phyloP scores from a whole-genome alignment of 2,329 filamentous ascomycete species.

The Sporothrix schenckii region DNA sequence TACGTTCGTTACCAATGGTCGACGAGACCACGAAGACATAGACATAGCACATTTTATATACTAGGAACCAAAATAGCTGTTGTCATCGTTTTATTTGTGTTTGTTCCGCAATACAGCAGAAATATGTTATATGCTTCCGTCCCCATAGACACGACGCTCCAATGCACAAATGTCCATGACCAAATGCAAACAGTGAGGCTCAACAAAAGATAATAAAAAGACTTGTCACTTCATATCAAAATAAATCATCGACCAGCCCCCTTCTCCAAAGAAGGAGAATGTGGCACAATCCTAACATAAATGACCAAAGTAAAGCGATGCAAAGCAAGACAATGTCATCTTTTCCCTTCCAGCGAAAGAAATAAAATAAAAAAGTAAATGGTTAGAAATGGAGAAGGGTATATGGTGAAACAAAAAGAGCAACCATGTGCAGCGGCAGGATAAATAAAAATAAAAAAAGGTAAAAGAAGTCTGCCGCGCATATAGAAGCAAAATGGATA shows the following conservation, averaged over 20 bases:
- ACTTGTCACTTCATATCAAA: conserved; percentile 20
- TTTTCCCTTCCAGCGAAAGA: conserved; percentile 19
- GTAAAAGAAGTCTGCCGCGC: not conserved
- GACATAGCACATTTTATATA: not conserved
- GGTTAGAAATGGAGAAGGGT: conserved; percentile 23
- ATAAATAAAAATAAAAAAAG: conserved; percentile 5
- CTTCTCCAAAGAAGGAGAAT: not conserved
- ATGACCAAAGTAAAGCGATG: not conserved
- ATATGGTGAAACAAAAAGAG: conserved; percentile 18
- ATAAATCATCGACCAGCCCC: conserved; percentile 22
- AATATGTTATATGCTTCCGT: not conserved
- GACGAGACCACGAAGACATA: not conserved
- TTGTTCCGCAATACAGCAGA: not conserved
- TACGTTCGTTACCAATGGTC: no score
- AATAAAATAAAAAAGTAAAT: conserved; percentile 22
- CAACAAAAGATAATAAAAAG: conserved; percentile 10
- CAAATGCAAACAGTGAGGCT: not conserved
- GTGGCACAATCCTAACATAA: conserved; percentile 22
- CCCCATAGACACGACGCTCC: not conserved
- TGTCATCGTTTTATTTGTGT: conserved; percentile 1
- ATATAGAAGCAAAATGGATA: conserved; percentile 11
- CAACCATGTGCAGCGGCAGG: conserved; percentile 13
- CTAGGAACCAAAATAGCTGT: not conserved
- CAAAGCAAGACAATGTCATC: not conserved
- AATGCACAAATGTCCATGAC: not conserved